Conservation (phyloP, 768 basidiomycete genomes). For the Tylopilus felleus region DNA sequence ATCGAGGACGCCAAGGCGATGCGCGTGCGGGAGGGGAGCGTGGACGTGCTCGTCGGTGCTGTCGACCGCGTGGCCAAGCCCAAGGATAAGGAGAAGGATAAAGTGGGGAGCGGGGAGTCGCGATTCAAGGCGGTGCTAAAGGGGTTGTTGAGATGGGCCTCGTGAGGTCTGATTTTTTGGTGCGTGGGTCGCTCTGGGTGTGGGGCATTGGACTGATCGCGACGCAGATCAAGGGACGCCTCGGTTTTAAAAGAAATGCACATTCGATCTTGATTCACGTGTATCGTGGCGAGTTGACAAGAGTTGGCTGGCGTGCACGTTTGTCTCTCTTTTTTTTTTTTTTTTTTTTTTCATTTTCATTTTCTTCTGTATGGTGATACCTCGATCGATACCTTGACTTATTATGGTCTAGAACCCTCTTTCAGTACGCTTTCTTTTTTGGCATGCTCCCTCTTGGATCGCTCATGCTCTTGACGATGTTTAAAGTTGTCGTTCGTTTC, state of each 20-base stretch:
- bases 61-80: neutral
- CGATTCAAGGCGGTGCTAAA: constrained; percentile 16
- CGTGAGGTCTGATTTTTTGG: neutral
- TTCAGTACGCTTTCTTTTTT: neutral
- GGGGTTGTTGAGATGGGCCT: constrained; percentile 16
- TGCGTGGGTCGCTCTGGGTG: neutral
- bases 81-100: neutral
- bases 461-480: neutral
- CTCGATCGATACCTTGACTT: constrained; percentile 4
- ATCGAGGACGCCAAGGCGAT: constrained; percentile 4
- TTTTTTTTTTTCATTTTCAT: neutral
- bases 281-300: neutral
- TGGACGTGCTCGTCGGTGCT: neutral
- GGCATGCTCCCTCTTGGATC: neutral
- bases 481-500: neutral
- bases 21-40: constrained; percentile 1
- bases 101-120: constrained; percentile 5
- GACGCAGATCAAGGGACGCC: neutral
- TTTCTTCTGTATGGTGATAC: neutral
- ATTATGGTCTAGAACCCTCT: neutral
- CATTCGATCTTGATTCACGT: neutral
- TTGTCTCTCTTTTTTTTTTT: neutral
- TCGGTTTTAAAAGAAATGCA: neutral
- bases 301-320: neutral
- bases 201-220: neutral